Evolutionary conservation across 495 filamentous ascomycete species (phyloP), one percentile per base, ranked within the genome.

Genomic region (Lasiosphaeriaceae sp.): DNA sequence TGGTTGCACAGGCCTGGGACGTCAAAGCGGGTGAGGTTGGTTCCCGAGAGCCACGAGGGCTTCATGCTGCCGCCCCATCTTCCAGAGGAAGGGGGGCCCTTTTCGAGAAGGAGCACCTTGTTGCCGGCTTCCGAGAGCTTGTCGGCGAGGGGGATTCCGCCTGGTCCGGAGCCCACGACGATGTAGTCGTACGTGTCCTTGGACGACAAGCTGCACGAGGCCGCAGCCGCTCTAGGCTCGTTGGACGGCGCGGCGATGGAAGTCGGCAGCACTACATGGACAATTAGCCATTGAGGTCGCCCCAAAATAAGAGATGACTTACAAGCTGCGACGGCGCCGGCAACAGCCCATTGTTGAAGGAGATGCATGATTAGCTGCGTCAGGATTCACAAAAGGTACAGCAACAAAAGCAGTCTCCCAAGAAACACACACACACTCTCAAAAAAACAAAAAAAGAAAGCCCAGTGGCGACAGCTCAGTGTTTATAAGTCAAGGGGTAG

Each of bases 1-100:
- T 82, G 77, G 60, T 82, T 86, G 68, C 82, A 86, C 53, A 89
- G 77, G 50, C 87, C 87, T 1, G 87, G 87, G 14, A 90, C 79
- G 64, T 90, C 87, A 60, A 89, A 87, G 20, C 84, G 77, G 35
- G 86, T 89, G 41, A 90, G 70, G 45, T 81, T 81, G 44, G 83
- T 82, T 26, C 82, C 82, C 29, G 75, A 70, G 12, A 87, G 75
- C 77, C 86, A 85, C 19, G 78, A 77, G 19, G 84, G 83, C 52
- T 72, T 76, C 58, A 73, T 61, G 1, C 58, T 76, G 48, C 83
- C 83, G 35, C 82, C 82, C 69, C 75, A 81, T 56, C 75, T 70
- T 31, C 76, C 81, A 11, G 80, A 80, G 24, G 78, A 80, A 49
- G 81, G 76, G 2, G 81, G 78, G 12, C 83, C 83, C 55, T 79